Percentiles rank a stretch among this genome's conserved stretches.
These are phyloP conservation scores for Sporobolus alterniflorus DNA, from an alignment of 202 grass and related monocot species.

Conservation along the genomic window DNA sequence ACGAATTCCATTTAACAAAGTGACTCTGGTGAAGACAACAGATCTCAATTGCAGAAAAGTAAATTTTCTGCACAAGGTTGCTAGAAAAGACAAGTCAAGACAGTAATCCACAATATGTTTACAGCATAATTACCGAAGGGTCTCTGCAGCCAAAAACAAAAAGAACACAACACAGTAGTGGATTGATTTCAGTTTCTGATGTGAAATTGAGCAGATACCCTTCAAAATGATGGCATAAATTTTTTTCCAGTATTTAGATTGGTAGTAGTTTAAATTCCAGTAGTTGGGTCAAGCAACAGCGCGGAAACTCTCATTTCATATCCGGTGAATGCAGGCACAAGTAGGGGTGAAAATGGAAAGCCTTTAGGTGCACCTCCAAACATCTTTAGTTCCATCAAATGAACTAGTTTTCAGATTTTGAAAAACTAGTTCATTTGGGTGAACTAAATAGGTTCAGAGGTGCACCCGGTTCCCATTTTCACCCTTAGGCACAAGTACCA, in stretches of 20 bases:
- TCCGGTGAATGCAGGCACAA: background rate
- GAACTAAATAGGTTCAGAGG: too few relatives aligned
- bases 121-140: background rate
- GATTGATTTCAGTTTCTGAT: background rate
- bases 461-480: too few relatives aligned
- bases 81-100: background rate
- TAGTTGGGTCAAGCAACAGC: background rate
- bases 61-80: background rate
- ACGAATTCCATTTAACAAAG: conserved; percentile 27
- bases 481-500: background rate
- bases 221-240: conserved; percentile 7
- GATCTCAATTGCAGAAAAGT: background rate
- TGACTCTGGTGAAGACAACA: conserved; percentile 1
- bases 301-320: background rate
- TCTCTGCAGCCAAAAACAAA: background rate
- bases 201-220: conserved; percentile 2
- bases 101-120: background rate
- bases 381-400: too few relatives aligned
- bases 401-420: too few relatives aligned
- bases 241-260: background rate
- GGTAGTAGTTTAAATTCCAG: background rate
- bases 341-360: too few relatives aligned
- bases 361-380: too few relatives aligned
- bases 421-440: too few relatives aligned
- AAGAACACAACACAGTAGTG: background rate